Evolutionary conservation across 805 yeast genomes (phyloP), one percentile per base, ranked within the genome.

Genomic region (Cyberlindnera veronae): DNA sequence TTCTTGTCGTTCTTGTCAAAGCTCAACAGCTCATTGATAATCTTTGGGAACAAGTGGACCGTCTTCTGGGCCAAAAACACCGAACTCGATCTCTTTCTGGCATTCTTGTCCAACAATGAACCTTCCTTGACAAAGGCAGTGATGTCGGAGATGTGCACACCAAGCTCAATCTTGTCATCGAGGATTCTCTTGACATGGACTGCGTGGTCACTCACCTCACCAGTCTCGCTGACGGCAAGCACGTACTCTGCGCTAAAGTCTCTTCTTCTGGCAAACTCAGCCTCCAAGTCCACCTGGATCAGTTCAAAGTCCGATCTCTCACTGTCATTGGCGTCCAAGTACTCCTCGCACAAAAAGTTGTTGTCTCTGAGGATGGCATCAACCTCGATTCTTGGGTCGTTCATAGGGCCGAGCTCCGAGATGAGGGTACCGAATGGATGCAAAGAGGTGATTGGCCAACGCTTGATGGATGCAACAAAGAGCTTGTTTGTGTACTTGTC

Each of bases 391-490:
- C 73, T 68, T 3, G 80, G 74, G 47, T 83, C 91, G 49, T 81
- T 86, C 54, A 85, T 78, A 28, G 78, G 74, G 18, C 99, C 99
- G 46, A 93, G 69, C 52, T 85, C 86, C 33, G 90, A 84, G 19
- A 91, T 83, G 42, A 93, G 69, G 22, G 96, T 89, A 54, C 99
- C 99, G 59, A 93, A 93, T 5, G 99, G 99, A 69, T 93, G 99
- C 62, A 93, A 74, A 0, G 98, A 91, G 9, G 99, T 93, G 63
- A 93, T 93, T 57, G 99, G 99, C 99, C 99, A 93, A 63, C 99
- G 82, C 62, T 93, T 93, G 57, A 93, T 91, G 1, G 95, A 84
- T 0, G 98, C 97, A 46, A 93, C 91, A 59, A 91, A 93, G 37
- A 90, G 67, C 53, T 82, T 85, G 58, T 86, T 79, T 0, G 85